phyloP scores from a whole-genome alignment of 768 basidiomycete genomes.

The Mycena leptocephala region DNA sequence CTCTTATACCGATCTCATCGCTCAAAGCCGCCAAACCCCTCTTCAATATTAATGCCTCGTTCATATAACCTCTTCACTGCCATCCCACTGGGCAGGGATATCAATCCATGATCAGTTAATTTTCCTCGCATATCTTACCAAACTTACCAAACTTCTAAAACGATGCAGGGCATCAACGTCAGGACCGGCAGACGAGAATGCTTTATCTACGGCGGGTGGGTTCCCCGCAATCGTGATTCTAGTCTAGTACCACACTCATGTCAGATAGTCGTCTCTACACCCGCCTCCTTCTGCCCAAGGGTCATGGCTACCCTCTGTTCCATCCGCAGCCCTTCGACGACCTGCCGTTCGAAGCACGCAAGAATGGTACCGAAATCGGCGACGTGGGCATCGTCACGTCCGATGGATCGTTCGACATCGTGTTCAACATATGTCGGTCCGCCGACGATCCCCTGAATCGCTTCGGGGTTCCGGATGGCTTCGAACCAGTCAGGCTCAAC shows the following conservation, averaged over 20 bases:
- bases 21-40: neutral
- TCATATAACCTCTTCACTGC: neutral
- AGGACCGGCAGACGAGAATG: neutral
- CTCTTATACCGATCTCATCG: neutral
- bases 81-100: neutral
- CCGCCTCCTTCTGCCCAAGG: slow-evolving; percentile 10
- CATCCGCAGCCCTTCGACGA: slow-evolving; percentile 25
- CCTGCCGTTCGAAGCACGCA: neutral
- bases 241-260: neutral
- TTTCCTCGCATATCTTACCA: neutral
- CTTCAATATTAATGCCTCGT: too few species aligned
- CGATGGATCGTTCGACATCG: slow-evolving; percentile 29
- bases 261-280: slow-evolving; percentile 21
- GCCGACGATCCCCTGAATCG: slow-evolving; percentile 29
- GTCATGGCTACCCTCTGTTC: slow-evolving; percentile 25
- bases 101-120: too few species aligned
- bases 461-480: slow-evolving; percentile 28
- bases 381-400: slow-evolving; percentile 34
- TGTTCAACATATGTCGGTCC: slow-evolving; percentile 36
- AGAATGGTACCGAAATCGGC: slow-evolving; percentile 18
- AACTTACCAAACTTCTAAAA: too few species aligned
- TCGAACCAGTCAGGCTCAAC: slow-evolving; percentile 13
- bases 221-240: neutral
- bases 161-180: neutral
- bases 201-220: neutral